Base-by-base conservation (phyloP, 2,329 filamentous ascomycete species). In the Fusarium tupiense region DNA sequence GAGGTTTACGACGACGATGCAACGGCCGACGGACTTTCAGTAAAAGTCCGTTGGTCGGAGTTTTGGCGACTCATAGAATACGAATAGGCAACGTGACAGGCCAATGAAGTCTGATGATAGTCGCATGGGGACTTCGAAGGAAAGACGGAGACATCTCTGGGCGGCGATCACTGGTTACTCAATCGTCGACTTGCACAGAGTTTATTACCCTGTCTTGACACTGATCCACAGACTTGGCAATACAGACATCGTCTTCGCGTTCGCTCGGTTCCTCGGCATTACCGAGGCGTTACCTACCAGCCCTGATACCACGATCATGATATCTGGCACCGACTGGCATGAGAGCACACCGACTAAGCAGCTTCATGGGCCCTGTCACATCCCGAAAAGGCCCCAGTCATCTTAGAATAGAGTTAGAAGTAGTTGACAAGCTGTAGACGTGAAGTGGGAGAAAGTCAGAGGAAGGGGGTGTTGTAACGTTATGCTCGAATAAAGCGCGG, bases 221-320 rank as follows among this genome's bases (percentile, higher is more conserved):
- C 7, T 5, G 1, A 22, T 33, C 22, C 14, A 26, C 8, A 19
- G 5, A 0, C 26, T 46, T 4, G 10, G 17, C 4, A 2, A 11
- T 2, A 10, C 9, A 20, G 24, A 29, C 19, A 33, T 6, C 8
- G 13, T 33, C 10, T 44, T 38, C 20, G 19, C 14, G 14, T n/a
- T 26, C 31, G 43, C 17, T 13, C 9, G 17, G 7, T 26, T 33
- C 17, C 22, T 33, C 8, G 31, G 10, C 6, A 52, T 38, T 40
- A 6, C 62, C 19, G 24, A 40, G 14, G 38, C 26, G 13, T 44
- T 46, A 20, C 31, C n/a, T 8, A 31, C 24, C 1, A 16, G 22
- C 13, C 44, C 31, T 3, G 4, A 44, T 12, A 44, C 22, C 19
- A 10, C 31, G n/a, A 6, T 14, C 31, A 19, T 50, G 22, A 38